Percentiles rank a stretch among this genome's conserved stretches.
phyloP scores from a whole-genome alignment of 164 flowering plant species.

The Annona squamosa region DNA sequence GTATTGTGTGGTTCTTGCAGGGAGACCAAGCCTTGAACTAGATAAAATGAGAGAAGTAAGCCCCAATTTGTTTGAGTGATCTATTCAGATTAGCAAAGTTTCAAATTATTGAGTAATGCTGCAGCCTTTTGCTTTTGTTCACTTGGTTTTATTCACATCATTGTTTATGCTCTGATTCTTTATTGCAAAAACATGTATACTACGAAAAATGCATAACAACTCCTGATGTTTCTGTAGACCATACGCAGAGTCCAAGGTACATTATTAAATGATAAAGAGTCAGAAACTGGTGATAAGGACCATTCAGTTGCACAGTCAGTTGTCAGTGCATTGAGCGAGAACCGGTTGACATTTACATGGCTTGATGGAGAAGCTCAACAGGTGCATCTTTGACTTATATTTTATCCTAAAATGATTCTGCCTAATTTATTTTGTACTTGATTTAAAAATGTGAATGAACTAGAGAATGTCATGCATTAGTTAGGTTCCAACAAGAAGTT shows the following conservation, averaged over 20 bases:
- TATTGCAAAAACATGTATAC: not conserved
- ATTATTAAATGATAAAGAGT: conserved; percentile 34
- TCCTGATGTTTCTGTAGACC: conserved; percentile 43
- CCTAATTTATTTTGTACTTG: too few relatives aligned
- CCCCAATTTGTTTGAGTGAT: not conserved
- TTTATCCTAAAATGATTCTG: not conserved
- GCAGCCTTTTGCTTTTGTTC: not conserved
- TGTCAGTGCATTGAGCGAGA: conserved; percentile 45
- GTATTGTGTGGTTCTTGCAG: conserved; percentile 86
- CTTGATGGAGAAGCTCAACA: conserved; percentile 91
- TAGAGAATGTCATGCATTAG: too few relatives aligned
- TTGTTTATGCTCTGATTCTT: not conserved
- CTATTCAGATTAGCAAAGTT: too few relatives aligned
- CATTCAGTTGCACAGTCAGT: conserved; percentile 23
- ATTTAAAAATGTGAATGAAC: too few relatives aligned
- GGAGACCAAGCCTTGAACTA: conserved; percentile 74
- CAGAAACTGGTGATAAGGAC: conserved; percentile 22
- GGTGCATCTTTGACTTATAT: conserved; percentile 26
- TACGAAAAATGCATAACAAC: not conserved
- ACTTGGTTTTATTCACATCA: not conserved
- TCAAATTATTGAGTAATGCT: not conserved
- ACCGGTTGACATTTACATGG: conserved; percentile 87
- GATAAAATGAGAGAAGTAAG: conserved; percentile 83
- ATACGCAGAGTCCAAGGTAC: conserved; percentile 70
- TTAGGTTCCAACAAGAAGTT: too few relatives aligned